phyloP scores from a whole-genome alignment of 179 eudicot genomes.

The Vitellaria paradoxa region DNA sequence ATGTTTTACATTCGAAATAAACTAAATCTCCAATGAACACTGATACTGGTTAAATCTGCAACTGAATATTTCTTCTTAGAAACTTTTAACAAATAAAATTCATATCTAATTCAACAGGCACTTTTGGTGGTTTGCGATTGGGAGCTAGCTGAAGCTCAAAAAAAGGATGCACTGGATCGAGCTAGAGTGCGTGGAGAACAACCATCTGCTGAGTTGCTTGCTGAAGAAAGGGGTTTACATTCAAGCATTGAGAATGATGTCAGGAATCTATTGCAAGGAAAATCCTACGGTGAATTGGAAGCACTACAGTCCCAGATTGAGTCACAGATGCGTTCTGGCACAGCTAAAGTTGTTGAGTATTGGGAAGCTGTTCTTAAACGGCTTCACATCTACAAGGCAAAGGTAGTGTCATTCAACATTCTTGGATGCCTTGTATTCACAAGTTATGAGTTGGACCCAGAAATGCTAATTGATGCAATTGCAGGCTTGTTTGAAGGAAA shows the following conservation, averaged over 20 bases:
- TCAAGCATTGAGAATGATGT: conserved; percentile 87
- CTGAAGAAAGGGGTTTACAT: conserved; percentile 94
- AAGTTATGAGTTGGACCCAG: conserved; percentile 5
- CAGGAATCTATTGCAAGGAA: conserved; percentile 64
- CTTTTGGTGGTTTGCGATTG: conserved; percentile 88
- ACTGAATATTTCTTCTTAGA: neutral
- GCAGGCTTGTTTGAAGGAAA: conserved; percentile 92
- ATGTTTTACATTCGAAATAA: neutral
- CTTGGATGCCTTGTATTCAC: neutral
- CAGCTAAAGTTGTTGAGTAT: conserved; percentile 92
- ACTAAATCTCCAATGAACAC: neutral
- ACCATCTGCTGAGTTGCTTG: conserved; percentile 87
- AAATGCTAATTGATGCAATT: conserved; percentile 7
- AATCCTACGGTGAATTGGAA: conserved; percentile 61
- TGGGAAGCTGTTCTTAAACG: conserved; percentile 98
- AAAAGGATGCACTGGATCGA: conserved; percentile 84
- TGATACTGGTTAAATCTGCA: neutral
- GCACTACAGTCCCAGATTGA: conserved; percentile 70
- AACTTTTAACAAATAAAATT: neutral
- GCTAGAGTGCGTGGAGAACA: conserved; percentile 99
- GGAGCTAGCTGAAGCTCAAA: conserved; percentile 85
- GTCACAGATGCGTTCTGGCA: conserved; percentile 94
- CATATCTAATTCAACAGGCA: conserved; percentile 46
- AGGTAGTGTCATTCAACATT: conserved; percentile 42
- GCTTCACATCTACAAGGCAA: conserved; percentile 92